Evolutionary conservation across 768 basidiomycete genomes (phyloP), one percentile per base, ranked within the genome.

Genomic region (Rhodotorula toruloides): DNA sequence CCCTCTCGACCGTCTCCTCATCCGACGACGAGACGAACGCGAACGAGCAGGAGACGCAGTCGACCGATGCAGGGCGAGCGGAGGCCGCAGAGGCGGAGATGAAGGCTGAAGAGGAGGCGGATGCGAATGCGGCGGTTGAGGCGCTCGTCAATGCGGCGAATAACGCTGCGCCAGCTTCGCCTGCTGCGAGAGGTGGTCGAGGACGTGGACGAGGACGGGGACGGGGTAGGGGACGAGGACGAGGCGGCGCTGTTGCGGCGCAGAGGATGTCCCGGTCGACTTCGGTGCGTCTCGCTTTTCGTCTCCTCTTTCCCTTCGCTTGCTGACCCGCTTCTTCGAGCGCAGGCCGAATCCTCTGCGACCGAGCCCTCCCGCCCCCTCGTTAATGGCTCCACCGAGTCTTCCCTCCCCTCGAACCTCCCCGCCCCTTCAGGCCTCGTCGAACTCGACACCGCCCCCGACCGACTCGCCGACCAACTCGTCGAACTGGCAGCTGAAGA

Each of bases 361-460:
- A 37, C 29, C 29, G 9, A 48, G 9, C 43, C 22, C 25, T 4
- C 16, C 25, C 40, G 56, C 25, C 54, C 50, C 12, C 54, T 61
- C 42, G 36, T 43, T n/a, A 56, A 66, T 59, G 58, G 58, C 58
- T 44, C 43, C 44, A 52, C 50, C 13, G 14, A 19, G 9, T 16
- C 21, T 17, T 29, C 54, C 32, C 48, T 34, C 54, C 54, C 40
- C 19, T 39, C 59, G 29, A 22, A 61, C 32, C 56, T 67, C 3
- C 66, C 66, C 14, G 25, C 31, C 6, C 61, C 66, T 0, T 54
- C 61, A 4, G 61, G 66, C 8, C 56, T 67, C 31, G 61, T 67
- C 61, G 66, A 67, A 27, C 56, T 67, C 61, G 66, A 62, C n/a
- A 34, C 56, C 1, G 52, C 66, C 4, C 40, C 40, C 39, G 58